Percentiles rank a stretch among this genome's conserved stretches.
Conservation (phyloP, 148 eudicot species). For the Chenopodium suecicum region DNA sequence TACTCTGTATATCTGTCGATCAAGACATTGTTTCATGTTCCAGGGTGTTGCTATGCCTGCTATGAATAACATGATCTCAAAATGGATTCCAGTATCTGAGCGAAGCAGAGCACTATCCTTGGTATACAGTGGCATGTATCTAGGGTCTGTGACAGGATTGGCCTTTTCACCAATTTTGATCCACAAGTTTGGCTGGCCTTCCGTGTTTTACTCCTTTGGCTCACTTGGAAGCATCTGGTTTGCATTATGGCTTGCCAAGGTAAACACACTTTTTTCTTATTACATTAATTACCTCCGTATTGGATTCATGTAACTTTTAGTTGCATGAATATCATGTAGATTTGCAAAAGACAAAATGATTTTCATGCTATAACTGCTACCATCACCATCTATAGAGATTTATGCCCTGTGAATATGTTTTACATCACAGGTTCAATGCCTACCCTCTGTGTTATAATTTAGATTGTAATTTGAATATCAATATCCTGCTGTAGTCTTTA, state of each 20-base stretch:
- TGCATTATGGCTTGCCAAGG: constrained; percentile 83
- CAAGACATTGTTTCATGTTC: constrained; percentile 25
- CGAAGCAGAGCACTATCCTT: constrained; percentile 96
- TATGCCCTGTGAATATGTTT: background rate
- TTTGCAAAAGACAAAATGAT: background rate
- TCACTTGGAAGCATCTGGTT: constrained; percentile 95
- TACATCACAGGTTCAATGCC: background rate
- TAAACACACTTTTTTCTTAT: constrained; percentile 31
- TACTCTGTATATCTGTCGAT: constrained; percentile 1
- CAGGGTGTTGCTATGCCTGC: constrained; percentile 99
- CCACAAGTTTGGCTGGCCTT: constrained; percentile 91
- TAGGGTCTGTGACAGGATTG: constrained; percentile 93
- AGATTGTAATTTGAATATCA: background rate
- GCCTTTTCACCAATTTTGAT: constrained; percentile 84
- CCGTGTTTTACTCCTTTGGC: constrained; percentile 92
- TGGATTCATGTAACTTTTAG: background rate
- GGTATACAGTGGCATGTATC: constrained; percentile 99
- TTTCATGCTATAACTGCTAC: background rate
- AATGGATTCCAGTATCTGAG: constrained; percentile 97
- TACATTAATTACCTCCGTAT: background rate
- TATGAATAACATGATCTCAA: constrained; percentile 90
- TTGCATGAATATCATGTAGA: background rate
- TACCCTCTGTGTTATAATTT: background rate
- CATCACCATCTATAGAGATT: background rate
- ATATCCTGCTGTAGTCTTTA: background rate